These are phyloP conservation scores for Pseudogymnoascus pannorum DNA, from an alignment of 2,329 filamentous ascomycete genomes.

Conservation along the genomic window DNA sequence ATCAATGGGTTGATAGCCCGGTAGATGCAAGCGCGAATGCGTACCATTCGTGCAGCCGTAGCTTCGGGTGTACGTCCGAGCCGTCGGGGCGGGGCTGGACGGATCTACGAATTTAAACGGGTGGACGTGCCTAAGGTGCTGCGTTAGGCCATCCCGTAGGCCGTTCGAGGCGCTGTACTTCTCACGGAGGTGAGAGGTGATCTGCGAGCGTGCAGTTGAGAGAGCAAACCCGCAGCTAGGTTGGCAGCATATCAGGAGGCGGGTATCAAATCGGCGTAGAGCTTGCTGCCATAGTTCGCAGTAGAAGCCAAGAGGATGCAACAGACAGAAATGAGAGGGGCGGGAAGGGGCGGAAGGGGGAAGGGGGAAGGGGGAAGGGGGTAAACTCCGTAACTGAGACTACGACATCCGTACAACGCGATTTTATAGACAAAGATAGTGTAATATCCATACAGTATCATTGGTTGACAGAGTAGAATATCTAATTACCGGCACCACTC, in stretches of 20 bases:
- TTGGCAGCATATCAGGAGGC: slow-evolving; percentile 9
- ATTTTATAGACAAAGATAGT: no score
- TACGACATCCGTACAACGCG: no score
- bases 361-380: no score
- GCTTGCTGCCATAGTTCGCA: no score
- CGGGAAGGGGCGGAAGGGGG: no score
- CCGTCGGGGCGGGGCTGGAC: background rate
- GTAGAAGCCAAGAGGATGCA: no score
- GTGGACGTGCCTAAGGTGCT: background rate
- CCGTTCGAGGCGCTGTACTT: background rate
- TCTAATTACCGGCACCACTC: no score
- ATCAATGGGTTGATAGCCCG: background rate
- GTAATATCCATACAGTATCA: no score
- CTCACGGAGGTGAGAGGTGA: background rate
- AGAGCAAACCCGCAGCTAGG: background rate
- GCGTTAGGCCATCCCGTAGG: slow-evolving; percentile 5
- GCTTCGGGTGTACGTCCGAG: background rate
- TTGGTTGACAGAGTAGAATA: no score
- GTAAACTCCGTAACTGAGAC: no score
- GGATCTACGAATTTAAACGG: slow-evolving; percentile 2
- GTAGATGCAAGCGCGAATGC: background rate
- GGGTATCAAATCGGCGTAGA: background rate
- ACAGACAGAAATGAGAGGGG: no score
- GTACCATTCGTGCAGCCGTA: background rate
- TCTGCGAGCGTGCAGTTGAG: slow-evolving; percentile 6